A percentile compares a stretch with the other conserved stretches of the same genome.
Evolutionary conservation across 2,329 filamentous ascomycete species (phyloP).

Genomic region (Scedosporium minutisporum): DNA sequence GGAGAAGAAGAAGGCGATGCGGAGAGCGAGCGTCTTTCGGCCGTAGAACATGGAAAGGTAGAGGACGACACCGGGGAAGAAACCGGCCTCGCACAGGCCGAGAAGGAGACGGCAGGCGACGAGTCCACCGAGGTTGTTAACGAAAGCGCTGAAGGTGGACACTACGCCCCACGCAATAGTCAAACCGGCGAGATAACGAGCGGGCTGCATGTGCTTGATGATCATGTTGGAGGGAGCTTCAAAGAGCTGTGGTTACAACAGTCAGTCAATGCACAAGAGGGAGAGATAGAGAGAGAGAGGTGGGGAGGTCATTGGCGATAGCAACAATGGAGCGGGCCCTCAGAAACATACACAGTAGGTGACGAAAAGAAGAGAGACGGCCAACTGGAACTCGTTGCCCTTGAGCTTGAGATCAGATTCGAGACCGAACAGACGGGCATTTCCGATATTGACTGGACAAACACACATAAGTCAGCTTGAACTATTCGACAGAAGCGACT

Average conservation of each 20-base stretch:
- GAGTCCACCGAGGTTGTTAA: slow-evolving; percentile 36
- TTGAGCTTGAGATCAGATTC: slow-evolving; percentile 48
- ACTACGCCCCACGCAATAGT: slow-evolving; percentile 40
- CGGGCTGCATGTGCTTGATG: slow-evolving; percentile 25
- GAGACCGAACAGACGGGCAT: slow-evolving; percentile 52
- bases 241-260: slow-evolving; percentile 17
- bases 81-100: slow-evolving; percentile 41
- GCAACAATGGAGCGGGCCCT: not conserved
- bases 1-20: slow-evolving; percentile 54
- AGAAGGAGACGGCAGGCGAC: slow-evolving; percentile 39
- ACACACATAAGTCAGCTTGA: too few species aligned
- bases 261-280: not conserved
- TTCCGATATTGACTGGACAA: slow-evolving; percentile 57
- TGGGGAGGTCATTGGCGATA: not conserved
- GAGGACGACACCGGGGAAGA: slow-evolving; percentile 40
- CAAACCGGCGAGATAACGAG: slow-evolving; percentile 37
- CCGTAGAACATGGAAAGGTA: slow-evolving; percentile 34
- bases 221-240: slow-evolving; percentile 31
- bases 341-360: slow-evolving; percentile 29
- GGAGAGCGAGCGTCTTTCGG: slow-evolving; percentile 49
- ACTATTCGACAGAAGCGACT: not conserved
- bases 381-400: slow-evolving; percentile 46
- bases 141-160: slow-evolving; percentile 36
- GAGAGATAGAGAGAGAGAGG: not conserved
- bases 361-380: slow-evolving; percentile 33